Evolutionary conservation across 2,329 filamentous ascomycete genomes (phyloP).

Genomic region (Claviceps digitariae): DNA sequence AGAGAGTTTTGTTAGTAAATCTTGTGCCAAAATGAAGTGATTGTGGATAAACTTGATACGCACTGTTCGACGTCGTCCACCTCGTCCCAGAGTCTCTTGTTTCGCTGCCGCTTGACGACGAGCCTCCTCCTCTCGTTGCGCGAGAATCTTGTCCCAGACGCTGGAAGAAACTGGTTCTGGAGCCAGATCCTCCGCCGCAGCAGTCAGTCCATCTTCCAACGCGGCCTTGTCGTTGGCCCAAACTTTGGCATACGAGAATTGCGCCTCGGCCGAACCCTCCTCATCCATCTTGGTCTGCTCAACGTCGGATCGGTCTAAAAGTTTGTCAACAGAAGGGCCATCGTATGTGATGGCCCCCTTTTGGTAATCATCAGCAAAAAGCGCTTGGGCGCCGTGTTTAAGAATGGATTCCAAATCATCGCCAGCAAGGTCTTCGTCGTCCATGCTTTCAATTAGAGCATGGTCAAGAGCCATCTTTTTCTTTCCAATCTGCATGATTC

Average conservation of each 20-base stretch:
- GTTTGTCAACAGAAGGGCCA: constrained; percentile 64
- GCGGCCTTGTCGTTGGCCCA: constrained; percentile 73
- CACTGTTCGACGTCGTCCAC: constrained; percentile 53
- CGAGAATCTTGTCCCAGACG: constrained; percentile 84
- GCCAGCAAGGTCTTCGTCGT: constrained; percentile 63
- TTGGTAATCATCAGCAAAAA: constrained; percentile 65
- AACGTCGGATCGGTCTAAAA: constrained; percentile 75
- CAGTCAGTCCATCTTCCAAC: constrained; percentile 49
- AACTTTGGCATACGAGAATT: constrained; percentile 81
- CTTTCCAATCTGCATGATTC: constrained; percentile 88
- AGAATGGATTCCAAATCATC: constrained; percentile 79
- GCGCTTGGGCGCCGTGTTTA: constrained; percentile 69
- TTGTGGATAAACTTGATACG: constrained; percentile 7
- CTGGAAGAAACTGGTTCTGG: constrained; percentile 46
- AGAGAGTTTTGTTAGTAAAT: background rate
- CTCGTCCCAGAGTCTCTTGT: constrained; percentile 69
- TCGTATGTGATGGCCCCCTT: constrained; percentile 73
- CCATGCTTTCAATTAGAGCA: constrained; percentile 85
- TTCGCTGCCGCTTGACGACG: constrained; percentile 54
- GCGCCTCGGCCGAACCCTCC: constrained; percentile 55
- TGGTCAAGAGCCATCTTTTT: constrained; percentile 96
- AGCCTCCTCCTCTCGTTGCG: constrained; percentile 67
- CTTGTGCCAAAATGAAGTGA: background rate
- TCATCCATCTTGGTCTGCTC: constrained; percentile 56
- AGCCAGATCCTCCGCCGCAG: constrained; percentile 34